phyloP scores from a whole-genome alignment of 192 early-diverging fungal genomes.

The Gamsiella multidivaricata region DNA sequence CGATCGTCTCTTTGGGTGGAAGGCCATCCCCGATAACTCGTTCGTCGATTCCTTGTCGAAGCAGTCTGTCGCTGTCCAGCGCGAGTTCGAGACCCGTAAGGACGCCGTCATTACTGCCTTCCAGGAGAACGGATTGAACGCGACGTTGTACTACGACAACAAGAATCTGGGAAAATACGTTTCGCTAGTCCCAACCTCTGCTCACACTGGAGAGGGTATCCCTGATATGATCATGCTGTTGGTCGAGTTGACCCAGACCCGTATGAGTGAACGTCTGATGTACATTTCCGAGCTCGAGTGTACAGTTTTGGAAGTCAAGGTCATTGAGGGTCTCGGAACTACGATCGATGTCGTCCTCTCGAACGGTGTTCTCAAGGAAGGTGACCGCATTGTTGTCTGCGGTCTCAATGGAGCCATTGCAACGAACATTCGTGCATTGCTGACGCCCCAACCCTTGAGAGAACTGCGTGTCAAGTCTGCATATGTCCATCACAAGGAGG shows the following conservation, averaged over 20 bases:
- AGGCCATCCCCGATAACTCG: constrained; percentile 81
- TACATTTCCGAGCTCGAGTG: constrained; percentile 96
- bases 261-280: constrained; percentile 96
- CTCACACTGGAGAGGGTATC: constrained; percentile 98
- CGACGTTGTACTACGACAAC: constrained; percentile 94
- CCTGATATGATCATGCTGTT: constrained; percentile 96
- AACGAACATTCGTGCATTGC: constrained; percentile 90
- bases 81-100: constrained; percentile 89
- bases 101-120: constrained; percentile 83
- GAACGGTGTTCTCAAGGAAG: constrained; percentile 94
- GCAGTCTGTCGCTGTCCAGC: constrained; percentile 77
- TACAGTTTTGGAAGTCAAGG: constrained; percentile 99
- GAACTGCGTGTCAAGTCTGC: constrained; percentile 97
- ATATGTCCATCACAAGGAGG: constrained; percentile 95
- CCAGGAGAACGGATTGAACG: constrained; percentile 97
- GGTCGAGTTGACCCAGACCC: constrained; percentile 90
- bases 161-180: constrained; percentile 95
- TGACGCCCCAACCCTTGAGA: constrained; percentile 99
- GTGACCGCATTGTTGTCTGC: constrained; percentile 95
- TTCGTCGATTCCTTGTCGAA: constrained; percentile 81
- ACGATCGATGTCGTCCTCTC: constrained; percentile 97
- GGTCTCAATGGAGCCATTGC: constrained; percentile 95
- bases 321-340: constrained; percentile 97
- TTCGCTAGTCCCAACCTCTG: constrained; percentile 96
- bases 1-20: constrained; percentile 96